A percentile compares a stretch with the other conserved stretches of the same genome.
Evolutionary conservation across 352 stramenopile genomes (phyloP).

Genomic region (Phytophthora fragariae): DNA sequence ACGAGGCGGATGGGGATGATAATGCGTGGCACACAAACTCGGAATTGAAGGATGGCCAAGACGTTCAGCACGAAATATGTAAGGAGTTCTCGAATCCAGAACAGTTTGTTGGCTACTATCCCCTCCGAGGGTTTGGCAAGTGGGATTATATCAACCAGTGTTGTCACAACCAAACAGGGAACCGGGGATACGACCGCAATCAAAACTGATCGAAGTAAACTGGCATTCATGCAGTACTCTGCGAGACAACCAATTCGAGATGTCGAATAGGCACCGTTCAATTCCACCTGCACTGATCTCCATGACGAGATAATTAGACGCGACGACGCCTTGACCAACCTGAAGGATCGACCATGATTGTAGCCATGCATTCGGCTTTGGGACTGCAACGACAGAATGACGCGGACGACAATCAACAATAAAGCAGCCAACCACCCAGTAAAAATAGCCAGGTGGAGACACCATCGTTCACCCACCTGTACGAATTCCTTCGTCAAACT

Average conservation of each 20-base stretch:
- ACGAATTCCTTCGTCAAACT: too few species aligned
- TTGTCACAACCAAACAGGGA: constrained; percentile 8
- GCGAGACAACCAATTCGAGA: not conserved
- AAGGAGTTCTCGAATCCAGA: constrained; percentile 11
- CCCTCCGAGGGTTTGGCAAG: constrained; percentile 12
- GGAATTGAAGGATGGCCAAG: not conserved
- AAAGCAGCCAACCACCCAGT: too few species aligned
- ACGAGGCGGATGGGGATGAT: not conserved
- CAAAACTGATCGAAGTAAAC: not conserved
- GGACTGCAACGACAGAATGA: too few species aligned
- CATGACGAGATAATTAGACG: not conserved
- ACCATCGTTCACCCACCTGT: too few species aligned
- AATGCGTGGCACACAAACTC: not conserved
- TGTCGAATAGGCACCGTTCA: constrained; percentile 8
- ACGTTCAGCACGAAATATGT: constrained; percentile 13
- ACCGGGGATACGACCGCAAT: constrained; percentile 11
- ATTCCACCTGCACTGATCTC: constrained; percentile 6
- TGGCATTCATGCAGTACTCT: not conserved
- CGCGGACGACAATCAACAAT: too few species aligned
- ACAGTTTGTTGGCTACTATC: constrained; percentile 4
- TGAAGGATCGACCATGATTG: not conserved
- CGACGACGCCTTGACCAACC: not conserved
- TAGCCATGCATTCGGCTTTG: not conserved
- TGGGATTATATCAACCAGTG: constrained; percentile 10
- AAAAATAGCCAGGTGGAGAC: too few species aligned